Evolutionary conservation across 2,329 filamentous ascomycete genomes (phyloP).

Genomic region (Fusarium ramigenum): DNA sequence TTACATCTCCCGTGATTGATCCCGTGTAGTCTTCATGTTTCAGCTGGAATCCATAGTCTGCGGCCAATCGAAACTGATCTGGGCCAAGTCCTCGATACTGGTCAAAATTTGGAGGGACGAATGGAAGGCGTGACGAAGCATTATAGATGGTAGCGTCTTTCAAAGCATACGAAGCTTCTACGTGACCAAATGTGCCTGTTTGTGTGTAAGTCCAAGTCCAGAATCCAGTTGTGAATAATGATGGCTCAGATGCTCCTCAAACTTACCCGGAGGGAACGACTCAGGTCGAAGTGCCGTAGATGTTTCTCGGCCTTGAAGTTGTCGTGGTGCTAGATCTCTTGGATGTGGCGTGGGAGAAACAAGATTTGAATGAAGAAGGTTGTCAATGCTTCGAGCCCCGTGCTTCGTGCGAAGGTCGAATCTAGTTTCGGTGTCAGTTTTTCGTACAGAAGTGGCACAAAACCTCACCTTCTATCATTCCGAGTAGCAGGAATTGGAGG

Average conservation of each 20-base stretch:
- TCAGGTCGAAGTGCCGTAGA: slow-evolving; percentile 30
- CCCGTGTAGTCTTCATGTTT: slow-evolving; percentile 44
- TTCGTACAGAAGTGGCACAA: not conserved
- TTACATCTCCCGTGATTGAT: slow-evolving; percentile 28
- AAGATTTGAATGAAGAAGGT: slow-evolving; percentile 52
- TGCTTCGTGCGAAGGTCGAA: slow-evolving; percentile 48
- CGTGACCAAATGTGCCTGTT: slow-evolving; percentile 41
- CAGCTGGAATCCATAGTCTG: slow-evolving; percentile 36
- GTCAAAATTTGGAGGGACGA: slow-evolving; percentile 26
- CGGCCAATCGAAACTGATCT: slow-evolving; percentile 42
- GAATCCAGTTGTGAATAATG: not conserved
- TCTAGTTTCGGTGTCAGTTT: slow-evolving; percentile 32
- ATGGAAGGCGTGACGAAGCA: slow-evolving; percentile 44
- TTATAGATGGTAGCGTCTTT: slow-evolving; percentile 47
- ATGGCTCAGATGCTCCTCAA: not conserved
- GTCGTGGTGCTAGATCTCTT: slow-evolving; percentile 42
- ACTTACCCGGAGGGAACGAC: slow-evolving; percentile 25
- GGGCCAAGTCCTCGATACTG: slow-evolving; percentile 40
- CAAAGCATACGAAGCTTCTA: slow-evolving; percentile 44
- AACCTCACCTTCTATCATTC: slow-evolving; percentile 41
- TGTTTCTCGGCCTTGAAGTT: slow-evolving; percentile 39
- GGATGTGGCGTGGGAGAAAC: slow-evolving; percentile 48
- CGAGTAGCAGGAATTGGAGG: slow-evolving; percentile 33
- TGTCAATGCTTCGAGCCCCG: slow-evolving; percentile 49
- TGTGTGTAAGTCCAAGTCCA: slow-evolving; percentile 14